Conservation (phyloP, 768 basidiomycete species). For the Leccinum subgranulosum region DNA sequence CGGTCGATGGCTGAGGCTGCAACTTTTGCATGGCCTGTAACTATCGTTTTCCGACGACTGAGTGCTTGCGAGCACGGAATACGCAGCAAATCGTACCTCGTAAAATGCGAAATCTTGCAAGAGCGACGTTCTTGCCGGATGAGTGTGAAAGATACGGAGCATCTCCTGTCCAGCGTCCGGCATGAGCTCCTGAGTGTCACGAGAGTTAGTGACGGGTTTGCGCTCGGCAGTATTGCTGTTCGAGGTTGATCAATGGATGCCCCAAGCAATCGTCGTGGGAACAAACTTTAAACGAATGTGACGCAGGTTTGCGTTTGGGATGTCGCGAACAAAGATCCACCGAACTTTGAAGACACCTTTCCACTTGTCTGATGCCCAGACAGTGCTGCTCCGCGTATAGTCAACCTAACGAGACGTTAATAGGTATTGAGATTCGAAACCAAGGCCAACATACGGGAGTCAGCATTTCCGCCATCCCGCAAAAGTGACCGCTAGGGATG, state of each 20-base stretch:
- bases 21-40: constrained; percentile 85
- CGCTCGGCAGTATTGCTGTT: constrained; percentile 93
- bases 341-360: constrained; percentile 98
- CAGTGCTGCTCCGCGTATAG: constrained; percentile 90
- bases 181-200: constrained; percentile 95
- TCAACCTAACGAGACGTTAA: constrained; percentile 56
- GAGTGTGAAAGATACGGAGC: constrained; percentile 91
- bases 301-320: constrained; percentile 83
- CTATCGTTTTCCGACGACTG: constrained; percentile 34
- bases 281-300: constrained; percentile 83
- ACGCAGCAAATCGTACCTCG: constrained; percentile 52
- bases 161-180: constrained; percentile 97
- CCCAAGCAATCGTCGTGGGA: constrained; percentile 2
- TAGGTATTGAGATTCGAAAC: not conserved
- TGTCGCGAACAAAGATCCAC: constrained; percentile 97
- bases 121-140: constrained; percentile 89
- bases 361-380: constrained; percentile 99
- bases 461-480: constrained; percentile 98
- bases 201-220: constrained; percentile 97
- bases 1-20: constrained; percentile 30
- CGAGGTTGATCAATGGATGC: constrained; percentile 10
- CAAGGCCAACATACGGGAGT: constrained; percentile 61
- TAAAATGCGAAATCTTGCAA: constrained; percentile 93
- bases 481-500: constrained; percentile 81
- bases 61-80: not conserved